Evolutionary conservation across 345 rosid species (phyloP).

Genomic region (Camelina sativa): DNA sequence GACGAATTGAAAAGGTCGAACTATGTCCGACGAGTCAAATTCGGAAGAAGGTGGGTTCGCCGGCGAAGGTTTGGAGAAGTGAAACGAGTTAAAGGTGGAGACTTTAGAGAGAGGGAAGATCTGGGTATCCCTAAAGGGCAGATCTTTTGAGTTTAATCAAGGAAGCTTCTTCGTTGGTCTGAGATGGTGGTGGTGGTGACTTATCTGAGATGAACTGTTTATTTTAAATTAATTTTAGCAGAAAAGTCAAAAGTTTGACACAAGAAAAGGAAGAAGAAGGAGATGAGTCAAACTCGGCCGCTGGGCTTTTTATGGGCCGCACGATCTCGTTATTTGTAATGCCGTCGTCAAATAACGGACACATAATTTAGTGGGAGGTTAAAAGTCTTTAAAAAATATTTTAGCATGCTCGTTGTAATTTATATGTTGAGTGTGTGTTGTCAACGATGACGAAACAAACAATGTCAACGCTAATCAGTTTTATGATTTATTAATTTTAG

Average conservation of each 20-base stretch:
- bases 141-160: constrained; percentile 28
- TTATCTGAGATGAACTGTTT: background rate
- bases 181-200: background rate
- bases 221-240: background rate
- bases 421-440: background rate
- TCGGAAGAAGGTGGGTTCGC: background rate
- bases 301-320: too few relatives aligned
- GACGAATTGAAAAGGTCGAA: constrained; percentile 25
- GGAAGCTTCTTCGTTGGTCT: constrained; percentile 31
- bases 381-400: too few relatives aligned
- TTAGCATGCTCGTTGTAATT: background rate
- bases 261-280: background rate
- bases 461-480: background rate
- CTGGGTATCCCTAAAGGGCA: constrained; percentile 30
- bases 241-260: constrained; percentile 27
- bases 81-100: background rate
- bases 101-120: constrained; percentile 11
- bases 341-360: background rate
- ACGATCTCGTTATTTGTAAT: too few relatives aligned
- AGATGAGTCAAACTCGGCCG: constrained; percentile 29
- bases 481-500: too few relatives aligned
- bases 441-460: background rate
- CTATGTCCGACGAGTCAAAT: constrained; percentile 19
- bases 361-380: background rate
- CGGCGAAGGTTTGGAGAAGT: constrained; percentile 15